Percentiles rank a stretch among this genome's conserved stretches.
Conservation (phyloP, 2,329 filamentous ascomycete genomes). For the Lecanicillium sp. region DNA sequence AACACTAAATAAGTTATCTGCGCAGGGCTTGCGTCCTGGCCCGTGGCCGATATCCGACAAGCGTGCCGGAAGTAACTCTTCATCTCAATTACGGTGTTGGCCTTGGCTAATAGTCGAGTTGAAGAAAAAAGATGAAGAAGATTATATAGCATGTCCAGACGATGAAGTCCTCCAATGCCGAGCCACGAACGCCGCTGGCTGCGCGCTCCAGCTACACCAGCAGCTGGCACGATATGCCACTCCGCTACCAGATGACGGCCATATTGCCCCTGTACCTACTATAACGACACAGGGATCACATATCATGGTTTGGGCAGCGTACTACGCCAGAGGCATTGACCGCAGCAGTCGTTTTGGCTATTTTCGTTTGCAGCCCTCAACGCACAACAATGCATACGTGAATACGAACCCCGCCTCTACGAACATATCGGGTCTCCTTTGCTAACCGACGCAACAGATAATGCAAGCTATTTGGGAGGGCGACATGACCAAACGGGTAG, state of each 20-base stretch:
- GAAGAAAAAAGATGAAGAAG: constrained; percentile 13
- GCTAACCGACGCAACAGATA: constrained; percentile 12
- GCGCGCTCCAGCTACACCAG: constrained; percentile 14
- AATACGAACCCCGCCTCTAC: neutral
- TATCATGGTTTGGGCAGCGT: constrained; percentile 18
- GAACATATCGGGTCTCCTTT: neutral
- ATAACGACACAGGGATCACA: constrained; percentile 16
- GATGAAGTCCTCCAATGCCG: constrained; percentile 13
- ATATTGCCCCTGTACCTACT: constrained; percentile 16
- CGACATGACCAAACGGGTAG: constrained; percentile 10
- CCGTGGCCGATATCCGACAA: constrained; percentile 11
- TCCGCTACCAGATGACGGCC: constrained; percentile 5
- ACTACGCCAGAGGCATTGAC: constrained; percentile 13
- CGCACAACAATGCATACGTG: constrained; percentile 13
- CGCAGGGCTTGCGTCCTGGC: constrained; percentile 8
- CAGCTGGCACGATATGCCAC: constrained; percentile 14
- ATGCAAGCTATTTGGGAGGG: constrained; percentile 20
- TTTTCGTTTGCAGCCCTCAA: neutral
- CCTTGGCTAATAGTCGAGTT: constrained; percentile 20
- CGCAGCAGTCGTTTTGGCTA: neutral
- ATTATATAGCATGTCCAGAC: neutral
- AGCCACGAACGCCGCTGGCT: constrained; percentile 16
- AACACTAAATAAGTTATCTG: constrained; percentile 1
- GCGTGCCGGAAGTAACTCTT: neutral
- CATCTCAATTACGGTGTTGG: constrained; percentile 15